A percentile compares a stretch with the other conserved stretches of the same genome.
phyloP scores from a whole-genome alignment of 2,329 filamentous ascomycete species.

The Rhinocladiella mackenziei region DNA sequence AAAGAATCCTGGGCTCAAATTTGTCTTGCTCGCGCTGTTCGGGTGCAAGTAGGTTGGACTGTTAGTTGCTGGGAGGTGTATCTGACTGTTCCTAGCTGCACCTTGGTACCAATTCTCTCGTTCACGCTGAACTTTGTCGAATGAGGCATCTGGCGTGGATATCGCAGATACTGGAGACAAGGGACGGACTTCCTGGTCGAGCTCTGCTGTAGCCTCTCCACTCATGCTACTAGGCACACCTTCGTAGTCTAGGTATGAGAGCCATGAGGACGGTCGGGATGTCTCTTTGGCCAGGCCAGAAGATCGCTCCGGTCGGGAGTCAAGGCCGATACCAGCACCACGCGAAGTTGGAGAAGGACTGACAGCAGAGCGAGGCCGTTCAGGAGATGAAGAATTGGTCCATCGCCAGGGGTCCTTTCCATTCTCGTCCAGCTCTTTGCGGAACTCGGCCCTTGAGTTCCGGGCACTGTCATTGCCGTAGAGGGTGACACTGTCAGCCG shows the following conservation, averaged over 20 bases:
- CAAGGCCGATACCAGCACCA: constrained; percentile 25
- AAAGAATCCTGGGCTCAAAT: constrained; percentile 8
- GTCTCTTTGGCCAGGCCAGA: constrained; percentile 18
- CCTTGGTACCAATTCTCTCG: constrained; percentile 24
- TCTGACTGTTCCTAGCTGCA: constrained; percentile 12
- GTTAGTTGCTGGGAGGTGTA: constrained; percentile 7
- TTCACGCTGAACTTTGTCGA: constrained; percentile 12
- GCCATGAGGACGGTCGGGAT: constrained; percentile 26
- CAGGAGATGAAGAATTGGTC: constrained; percentile 30
- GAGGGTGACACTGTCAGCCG: constrained; percentile 48
- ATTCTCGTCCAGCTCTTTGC: constrained; percentile 26
- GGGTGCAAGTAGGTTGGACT: constrained; percentile 4
- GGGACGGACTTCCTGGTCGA: constrained; percentile 23
- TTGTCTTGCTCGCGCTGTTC: constrained; percentile 8
- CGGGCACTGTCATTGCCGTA: constrained; percentile 26
- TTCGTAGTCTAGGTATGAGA: constrained; percentile 30
- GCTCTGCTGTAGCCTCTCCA: constrained; percentile 18
- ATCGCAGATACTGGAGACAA: constrained; percentile 27
- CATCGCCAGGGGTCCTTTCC: constrained; percentile 28
- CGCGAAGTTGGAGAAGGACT: constrained; percentile 28
- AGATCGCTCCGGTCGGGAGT: constrained; percentile 26
- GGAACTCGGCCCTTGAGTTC: constrained; percentile 24
- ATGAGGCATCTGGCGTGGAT: constrained; percentile 18
- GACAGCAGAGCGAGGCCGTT: constrained; percentile 34
- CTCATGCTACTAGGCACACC: constrained; percentile 25